Evolutionary conservation across 2,329 filamentous ascomycete species (phyloP), one percentile per base, ranked within the genome.

Genomic region (Clarireedia paspali): DNA sequence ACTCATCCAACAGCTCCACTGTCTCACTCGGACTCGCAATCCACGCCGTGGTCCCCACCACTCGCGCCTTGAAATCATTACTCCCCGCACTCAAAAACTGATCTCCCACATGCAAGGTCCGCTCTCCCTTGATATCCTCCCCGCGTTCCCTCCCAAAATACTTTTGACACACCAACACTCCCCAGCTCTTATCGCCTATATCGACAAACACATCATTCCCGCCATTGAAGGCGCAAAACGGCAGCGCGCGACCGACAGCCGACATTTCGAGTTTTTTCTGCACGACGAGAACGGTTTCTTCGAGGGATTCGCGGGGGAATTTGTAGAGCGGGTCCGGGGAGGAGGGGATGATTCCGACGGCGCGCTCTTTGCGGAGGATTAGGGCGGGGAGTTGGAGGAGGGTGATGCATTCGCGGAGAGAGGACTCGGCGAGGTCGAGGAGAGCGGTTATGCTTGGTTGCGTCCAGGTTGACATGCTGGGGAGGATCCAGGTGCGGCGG

Each of bases 181-280:
- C 94, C 88, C 91, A 95, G 53, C 87, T 91, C 74, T 99, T 99
- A 74, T 99, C 94, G 55, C 94, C 94, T 67, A 99, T 96, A 70
- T 99, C 94, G 53, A 99, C 91, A 72, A 99, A 99, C 44, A 97
- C 91, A 70, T 99, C 94, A 60, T 94, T 92, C 10, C 94, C 94
- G 53, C 92, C 94, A 71, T 99, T 99, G 77, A 99, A 99, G 23
- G 94, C 94, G 69, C 94, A 99, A 68, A 97, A 99, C 0, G 94
- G 94, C 34, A 99, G 75, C 24, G 68, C 63, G 44, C 75, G 72
- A 1, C 87, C 87, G 30, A 87, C 87, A 1, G 80, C 74, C 42
- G 85, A 89, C 64, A 91, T 81, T 72, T 97, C 92, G 4, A 99
- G 79, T 49, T 90, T 91, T 70, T 95, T 92, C 71, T 97, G 92